Evolutionary conservation across 352 stramenopile genomes (phyloP).

Genomic region (Vaucheria bursata): DNA sequence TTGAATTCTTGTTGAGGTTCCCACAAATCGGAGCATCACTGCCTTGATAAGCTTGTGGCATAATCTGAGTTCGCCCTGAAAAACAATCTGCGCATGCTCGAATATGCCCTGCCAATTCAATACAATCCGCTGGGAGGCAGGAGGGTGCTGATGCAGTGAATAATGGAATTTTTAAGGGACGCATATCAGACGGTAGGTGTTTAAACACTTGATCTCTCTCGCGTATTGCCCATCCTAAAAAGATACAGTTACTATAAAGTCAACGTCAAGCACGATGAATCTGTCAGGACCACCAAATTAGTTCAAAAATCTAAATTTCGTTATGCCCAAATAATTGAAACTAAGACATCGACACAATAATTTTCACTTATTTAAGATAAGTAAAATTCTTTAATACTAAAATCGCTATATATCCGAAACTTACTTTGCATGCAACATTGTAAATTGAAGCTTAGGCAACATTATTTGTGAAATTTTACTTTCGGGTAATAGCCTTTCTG

Average conservation of each 20-base stretch:
- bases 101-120: slow-evolving; percentile 13
- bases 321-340: too few species aligned
- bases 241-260: not conserved
- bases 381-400: too few species aligned
- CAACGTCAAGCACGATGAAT: not conserved
- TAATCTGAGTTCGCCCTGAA: slow-evolving; percentile 1
- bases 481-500: too few species aligned
- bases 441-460: too few species aligned
- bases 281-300: not conserved
- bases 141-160: slow-evolving; percentile 21
- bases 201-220: slow-evolving; percentile 13
- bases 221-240: not conserved
- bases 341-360: too few species aligned
- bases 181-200: slow-evolving; percentile 8
- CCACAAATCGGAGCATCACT: not conserved
- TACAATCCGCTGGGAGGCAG: slow-evolving; percentile 18
- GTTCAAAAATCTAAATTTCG: not conserved
- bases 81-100: slow-evolving; percentile 25
- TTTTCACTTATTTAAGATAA: too few species aligned
- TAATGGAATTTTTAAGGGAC: slow-evolving; percentile 33
- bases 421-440: too few species aligned
- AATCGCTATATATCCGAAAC: too few species aligned
- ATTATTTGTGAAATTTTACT: too few species aligned
- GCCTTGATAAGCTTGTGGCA: not conserved
- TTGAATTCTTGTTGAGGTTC: too few species aligned